A percentile compares a stretch with the other conserved stretches of the same genome.
phyloP scores from a whole-genome alignment of 2,329 filamentous ascomycete genomes.

The Geosmithia morbida region DNA sequence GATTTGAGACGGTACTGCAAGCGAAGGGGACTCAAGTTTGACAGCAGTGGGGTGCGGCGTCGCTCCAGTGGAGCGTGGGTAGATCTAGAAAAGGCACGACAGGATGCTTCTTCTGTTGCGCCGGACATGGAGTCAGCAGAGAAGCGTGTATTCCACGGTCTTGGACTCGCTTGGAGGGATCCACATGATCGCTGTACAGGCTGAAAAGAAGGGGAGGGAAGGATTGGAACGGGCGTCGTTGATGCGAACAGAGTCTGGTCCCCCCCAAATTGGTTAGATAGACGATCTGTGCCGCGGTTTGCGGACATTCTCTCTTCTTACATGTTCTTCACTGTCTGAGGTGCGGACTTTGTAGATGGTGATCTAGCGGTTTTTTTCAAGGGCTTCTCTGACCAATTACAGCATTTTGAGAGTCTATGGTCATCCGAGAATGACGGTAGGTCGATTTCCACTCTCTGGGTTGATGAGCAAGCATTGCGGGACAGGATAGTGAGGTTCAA shows the following conservation, averaged over 20 bases:
- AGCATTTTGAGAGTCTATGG: too few relatives aligned
- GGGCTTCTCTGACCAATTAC: too few relatives aligned
- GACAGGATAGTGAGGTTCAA: too few relatives aligned
- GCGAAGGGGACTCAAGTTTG: constrained; percentile 66
- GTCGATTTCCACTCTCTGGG: too few relatives aligned
- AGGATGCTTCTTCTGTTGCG: constrained; percentile 30
- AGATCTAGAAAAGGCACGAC: constrained; percentile 47
- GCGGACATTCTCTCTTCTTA: background rate
- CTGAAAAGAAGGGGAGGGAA: constrained; percentile 15
- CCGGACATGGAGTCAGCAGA: constrained; percentile 65
- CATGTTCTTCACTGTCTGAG: background rate
- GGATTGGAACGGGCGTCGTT: too few relatives aligned
- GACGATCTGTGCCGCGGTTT: background rate
- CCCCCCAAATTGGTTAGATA: too few relatives aligned
- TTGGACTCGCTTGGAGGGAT: constrained; percentile 54
- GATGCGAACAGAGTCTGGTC: too few relatives aligned
- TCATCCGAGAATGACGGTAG: too few relatives aligned
- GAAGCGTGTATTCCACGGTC: constrained; percentile 61
- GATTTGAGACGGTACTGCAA: constrained; percentile 69
- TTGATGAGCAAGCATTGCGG: too few relatives aligned
- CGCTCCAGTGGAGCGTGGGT: constrained; percentile 51
- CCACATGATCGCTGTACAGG: constrained; percentile 56
- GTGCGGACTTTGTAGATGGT: background rate
- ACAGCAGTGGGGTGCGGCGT: constrained; percentile 72
- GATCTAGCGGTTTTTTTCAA: background rate